These are phyloP conservation scores for Phialocephala sp. DNA, from an alignment of 2,329 filamentous ascomycete genomes.

Conservation along the genomic window DNA sequence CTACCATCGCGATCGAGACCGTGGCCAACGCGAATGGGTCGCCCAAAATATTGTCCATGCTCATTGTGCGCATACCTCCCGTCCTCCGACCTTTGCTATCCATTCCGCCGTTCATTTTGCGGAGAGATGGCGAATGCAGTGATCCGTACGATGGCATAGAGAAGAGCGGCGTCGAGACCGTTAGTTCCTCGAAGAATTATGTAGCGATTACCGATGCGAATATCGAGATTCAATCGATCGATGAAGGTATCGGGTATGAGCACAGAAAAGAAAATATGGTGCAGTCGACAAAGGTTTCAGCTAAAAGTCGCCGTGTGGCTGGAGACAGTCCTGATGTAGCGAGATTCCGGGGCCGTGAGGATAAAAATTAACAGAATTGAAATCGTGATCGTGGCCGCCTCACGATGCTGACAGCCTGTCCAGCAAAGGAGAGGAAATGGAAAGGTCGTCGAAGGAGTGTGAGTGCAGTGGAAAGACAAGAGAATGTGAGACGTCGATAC, in stretches of 20 bases:
- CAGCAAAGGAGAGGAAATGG: constrained; percentile 30
- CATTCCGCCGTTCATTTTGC: constrained; percentile 79
- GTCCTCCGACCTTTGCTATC: constrained; percentile 57
- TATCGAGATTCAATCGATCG: constrained; percentile 34
- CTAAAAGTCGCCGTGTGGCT: constrained; percentile 1
- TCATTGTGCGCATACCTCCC: constrained; percentile 63
- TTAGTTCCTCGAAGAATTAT: constrained; percentile 25
- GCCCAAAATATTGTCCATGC: constrained; percentile 87
- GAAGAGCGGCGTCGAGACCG: constrained; percentile 27
- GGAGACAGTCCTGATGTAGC: constrained; percentile 12
- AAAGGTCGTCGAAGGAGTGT: constrained; percentile 25
- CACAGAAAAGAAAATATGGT: constrained; percentile 26
- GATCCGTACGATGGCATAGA: constrained; percentile 64
- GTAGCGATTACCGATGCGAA: constrained; percentile 27
- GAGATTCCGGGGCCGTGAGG: constrained; percentile 4
- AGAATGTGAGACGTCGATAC: constrained; percentile 34
- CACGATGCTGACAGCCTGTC: constrained; percentile 24
- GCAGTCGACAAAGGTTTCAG: constrained; percentile 16
- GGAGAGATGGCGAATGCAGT: constrained; percentile 73
- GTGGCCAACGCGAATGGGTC: constrained; percentile 97
- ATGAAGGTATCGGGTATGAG: constrained; percentile 13
- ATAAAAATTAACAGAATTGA: constrained; percentile 13
- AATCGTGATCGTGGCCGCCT: constrained; percentile 8
- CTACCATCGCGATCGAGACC: constrained; percentile 86
- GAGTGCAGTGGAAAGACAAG: constrained; percentile 27